These are phyloP conservation scores for Trichophyton verrucosum DNA, from an alignment of 2,329 filamentous ascomycete species.

Conservation along the genomic window DNA sequence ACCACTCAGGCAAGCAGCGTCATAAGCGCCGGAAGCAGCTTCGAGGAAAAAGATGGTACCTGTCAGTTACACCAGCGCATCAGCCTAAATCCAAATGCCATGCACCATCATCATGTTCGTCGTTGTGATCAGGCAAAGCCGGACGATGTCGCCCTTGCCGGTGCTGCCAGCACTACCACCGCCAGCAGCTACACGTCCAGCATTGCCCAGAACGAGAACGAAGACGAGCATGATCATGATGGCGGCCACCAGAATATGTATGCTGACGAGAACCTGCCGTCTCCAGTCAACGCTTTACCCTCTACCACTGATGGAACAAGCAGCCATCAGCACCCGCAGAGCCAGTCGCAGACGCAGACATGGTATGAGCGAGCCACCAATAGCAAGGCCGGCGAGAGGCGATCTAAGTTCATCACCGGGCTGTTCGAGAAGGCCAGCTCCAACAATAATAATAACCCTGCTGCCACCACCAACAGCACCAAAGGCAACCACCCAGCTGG, in stretches of 20 bases:
- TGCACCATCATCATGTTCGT: neutral
- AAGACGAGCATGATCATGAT: neutral
- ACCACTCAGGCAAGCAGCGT: slow-evolving; percentile 36
- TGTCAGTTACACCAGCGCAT: slow-evolving; percentile 13
- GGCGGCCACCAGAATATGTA: neutral
- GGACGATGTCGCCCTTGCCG: neutral
- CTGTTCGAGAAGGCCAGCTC: slow-evolving; percentile 12
- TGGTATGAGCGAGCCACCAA: neutral
- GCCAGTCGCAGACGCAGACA: neutral
- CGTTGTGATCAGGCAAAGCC: neutral
- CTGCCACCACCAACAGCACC: neutral
- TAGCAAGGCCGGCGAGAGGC: neutral
- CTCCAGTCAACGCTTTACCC: neutral
- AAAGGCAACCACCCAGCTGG: neutral
- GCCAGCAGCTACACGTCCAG: slow-evolving; percentile 1
- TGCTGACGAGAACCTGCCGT: neutral
- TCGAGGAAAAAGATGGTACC: slow-evolving; percentile 26
- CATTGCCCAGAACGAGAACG: neutral
- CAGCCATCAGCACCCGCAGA: neutral
- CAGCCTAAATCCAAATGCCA: neutral
- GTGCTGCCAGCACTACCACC: neutral
- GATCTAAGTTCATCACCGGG: slow-evolving; percentile 8
- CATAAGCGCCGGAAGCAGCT: slow-evolving; percentile 28
- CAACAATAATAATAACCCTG: neutral
- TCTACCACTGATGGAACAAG: neutral